Percentiles rank a stretch among this genome's conserved stretches.
These are phyloP conservation scores for Fusarium piperis DNA, from an alignment of 2,329 filamentous ascomycete genomes.

Conservation along the genomic window DNA sequence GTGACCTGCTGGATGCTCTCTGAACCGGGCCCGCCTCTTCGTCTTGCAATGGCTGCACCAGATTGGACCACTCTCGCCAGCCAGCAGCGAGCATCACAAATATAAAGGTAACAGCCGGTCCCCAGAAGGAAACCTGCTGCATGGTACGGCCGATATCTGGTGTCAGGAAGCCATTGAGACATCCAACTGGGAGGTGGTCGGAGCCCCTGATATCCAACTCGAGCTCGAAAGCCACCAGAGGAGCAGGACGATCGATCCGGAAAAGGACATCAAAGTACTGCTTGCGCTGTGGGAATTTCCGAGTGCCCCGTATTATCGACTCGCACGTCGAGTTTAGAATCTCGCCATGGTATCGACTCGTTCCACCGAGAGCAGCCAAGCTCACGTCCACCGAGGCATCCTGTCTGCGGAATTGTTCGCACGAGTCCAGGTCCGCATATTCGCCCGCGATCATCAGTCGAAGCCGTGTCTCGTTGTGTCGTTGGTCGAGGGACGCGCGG, in stretches of 20 bases:
- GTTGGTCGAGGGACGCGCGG: conserved; percentile 1
- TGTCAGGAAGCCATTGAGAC: conserved; percentile 27
- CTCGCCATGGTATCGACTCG: conserved; percentile 20
- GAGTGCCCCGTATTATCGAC: background rate
- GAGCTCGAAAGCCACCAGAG: conserved; percentile 31
- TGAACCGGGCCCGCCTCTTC: conserved; percentile 13
- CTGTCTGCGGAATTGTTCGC: conserved; percentile 2
- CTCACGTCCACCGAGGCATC: conserved; percentile 22
- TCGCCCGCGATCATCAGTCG: background rate
- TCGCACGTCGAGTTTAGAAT: conserved; percentile 31
- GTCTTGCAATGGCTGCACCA: conserved; percentile 9
- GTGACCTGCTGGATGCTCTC: conserved; percentile 7
- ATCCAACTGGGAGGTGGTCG: conserved; percentile 21
- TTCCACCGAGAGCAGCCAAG: conserved; percentile 28
- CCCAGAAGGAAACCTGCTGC: conserved; percentile 21
- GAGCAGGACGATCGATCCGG: conserved; percentile 43
- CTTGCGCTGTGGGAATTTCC: background rate
- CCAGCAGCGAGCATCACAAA: conserved; percentile 29
- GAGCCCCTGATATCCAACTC: conserved; percentile 25
- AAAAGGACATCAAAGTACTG: conserved; percentile 8
- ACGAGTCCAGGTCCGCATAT: conserved; percentile 3
- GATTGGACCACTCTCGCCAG: conserved; percentile 23
- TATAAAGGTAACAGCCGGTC: conserved; percentile 12
- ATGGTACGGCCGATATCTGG: conserved; percentile 21
- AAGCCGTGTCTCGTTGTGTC: conserved; percentile 10